Base-by-base conservation (phyloP, 345 rosid genomes). In the Schrenkiella parvula region DNA sequence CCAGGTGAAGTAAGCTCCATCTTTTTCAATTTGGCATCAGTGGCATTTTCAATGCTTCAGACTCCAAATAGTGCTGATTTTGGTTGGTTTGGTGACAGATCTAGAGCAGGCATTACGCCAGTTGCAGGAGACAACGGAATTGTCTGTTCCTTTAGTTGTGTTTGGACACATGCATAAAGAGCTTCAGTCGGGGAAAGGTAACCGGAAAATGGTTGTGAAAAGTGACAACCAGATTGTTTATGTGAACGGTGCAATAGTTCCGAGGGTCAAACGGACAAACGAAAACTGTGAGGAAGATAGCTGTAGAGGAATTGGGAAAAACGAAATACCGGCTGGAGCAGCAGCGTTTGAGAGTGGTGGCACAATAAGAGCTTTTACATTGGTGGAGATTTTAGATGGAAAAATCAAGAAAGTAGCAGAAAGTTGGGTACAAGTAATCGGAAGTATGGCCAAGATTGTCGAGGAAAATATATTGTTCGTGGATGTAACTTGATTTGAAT, bases 121-220 rank as follows among this genome's bases (percentile, higher is more conserved):
- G 80, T 37, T 88, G 65, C 90, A 84, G 76, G 86, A 86, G 74
- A 82, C 80, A 35, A 73, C 78, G 2, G 74, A 76, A 2, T 8
- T 85, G 59, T 28, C 62, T 2, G 64, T 79, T 21, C 90, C 86
- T 26, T 77, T 93, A 62, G 88, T 89, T 5, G 86, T 90, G 71
- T 93, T 90, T 60, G 97, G 97, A 29, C 98, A 93, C 84, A 90
- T 89, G 98, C 97, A 93, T 50, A 90, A 90, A 54, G 81, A 84
- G 84, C 84, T 90, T 56, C 85, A 86, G 32, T 25, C 78, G 26
- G 82, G 93, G 34, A 85, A 83, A 48, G 93, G 90, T 61, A 75
- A 75, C 10, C 81, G 89, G 47, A 85, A 87, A 84, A 90, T 93
- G 97, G 77, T 84, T 23, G 85, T 77, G 64, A 73, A 75, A 43